phyloP scores from a whole-genome alignment of 768 basidiomycete species.

The Rhodotorula babjevae region DNA sequence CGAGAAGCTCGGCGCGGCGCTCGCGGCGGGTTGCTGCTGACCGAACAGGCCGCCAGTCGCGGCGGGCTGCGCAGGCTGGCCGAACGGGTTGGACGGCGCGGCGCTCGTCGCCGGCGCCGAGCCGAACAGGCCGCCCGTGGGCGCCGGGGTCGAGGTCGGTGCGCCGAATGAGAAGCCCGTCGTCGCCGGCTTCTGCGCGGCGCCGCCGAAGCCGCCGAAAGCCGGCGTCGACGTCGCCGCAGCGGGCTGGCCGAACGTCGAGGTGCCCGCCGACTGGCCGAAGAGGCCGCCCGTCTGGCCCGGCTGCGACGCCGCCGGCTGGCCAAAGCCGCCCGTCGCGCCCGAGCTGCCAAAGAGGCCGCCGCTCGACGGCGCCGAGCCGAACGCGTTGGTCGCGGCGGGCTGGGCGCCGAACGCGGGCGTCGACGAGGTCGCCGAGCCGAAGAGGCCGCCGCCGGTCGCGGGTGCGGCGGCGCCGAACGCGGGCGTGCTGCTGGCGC shows the following conservation, averaged over 20 bases:
- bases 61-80: conserved; percentile 25
- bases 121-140: conserved; percentile 45
- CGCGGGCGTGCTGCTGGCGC: conserved; percentile 25
- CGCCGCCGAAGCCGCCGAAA: conserved; percentile 31
- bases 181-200: conserved; percentile 22
- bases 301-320: conserved; percentile 30
- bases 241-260: conserved; percentile 32
- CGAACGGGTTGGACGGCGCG: conserved; percentile 24
- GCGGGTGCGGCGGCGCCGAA: conserved; percentile 25
- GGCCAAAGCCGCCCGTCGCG: conserved; percentile 20
- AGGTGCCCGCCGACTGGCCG: conserved; percentile 2
- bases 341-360: conserved; percentile 6
- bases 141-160: background rate
- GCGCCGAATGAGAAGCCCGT: conserved; percentile 33
- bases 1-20: conserved; percentile 11
- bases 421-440: conserved; percentile 20
- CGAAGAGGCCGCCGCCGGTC: conserved; percentile 42
- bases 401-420: conserved; percentile 15
- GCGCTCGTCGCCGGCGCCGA: conserved; percentile 10
- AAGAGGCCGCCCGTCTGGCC: conserved; percentile 24
- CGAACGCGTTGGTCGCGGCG: conserved; percentile 12
- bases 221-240: conserved; percentile 45
- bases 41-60: conserved; percentile 27
- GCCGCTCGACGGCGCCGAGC: conserved; percentile 7
- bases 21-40: conserved; percentile 1